These are phyloP conservation scores for Lichtheimia hyalospora DNA, from an alignment of 371 early-diverging fungal species.

Conservation along the genomic window DNA sequence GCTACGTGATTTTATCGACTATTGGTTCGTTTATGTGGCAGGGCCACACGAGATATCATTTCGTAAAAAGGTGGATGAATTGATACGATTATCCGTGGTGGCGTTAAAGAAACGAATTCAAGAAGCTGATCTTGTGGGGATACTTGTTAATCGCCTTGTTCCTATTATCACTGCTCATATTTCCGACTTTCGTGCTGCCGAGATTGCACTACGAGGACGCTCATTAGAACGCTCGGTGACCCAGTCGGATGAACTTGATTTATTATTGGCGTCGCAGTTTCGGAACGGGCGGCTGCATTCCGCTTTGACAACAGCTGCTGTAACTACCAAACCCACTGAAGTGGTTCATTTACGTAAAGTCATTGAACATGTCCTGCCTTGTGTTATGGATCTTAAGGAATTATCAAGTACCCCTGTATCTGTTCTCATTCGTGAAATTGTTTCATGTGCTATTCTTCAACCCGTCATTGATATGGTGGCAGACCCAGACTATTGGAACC, in stretches of 20 bases:
- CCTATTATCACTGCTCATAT: slow-evolving; percentile 73
- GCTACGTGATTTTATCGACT: slow-evolving; percentile 58
- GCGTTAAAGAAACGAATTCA: slow-evolving; percentile 40
- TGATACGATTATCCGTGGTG: slow-evolving; percentile 43
- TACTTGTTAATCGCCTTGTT: slow-evolving; percentile 60
- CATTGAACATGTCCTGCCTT: slow-evolving; percentile 65
- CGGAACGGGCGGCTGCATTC: slow-evolving; percentile 57
- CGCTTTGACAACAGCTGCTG: slow-evolving; percentile 54
- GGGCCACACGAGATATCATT: slow-evolving; percentile 34
- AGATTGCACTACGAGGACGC: slow-evolving; percentile 55
- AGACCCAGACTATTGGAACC: slow-evolving; percentile 88
- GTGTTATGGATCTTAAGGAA: slow-evolving; percentile 58
- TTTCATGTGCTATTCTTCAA: slow-evolving; percentile 68
- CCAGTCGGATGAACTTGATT: slow-evolving; percentile 63
- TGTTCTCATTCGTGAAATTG: slow-evolving; percentile 77
- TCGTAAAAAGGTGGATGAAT: slow-evolving; percentile 41
- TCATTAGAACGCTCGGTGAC: slow-evolving; percentile 53
- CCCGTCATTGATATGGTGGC: slow-evolving; percentile 71
- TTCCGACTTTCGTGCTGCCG: slow-evolving; percentile 65
- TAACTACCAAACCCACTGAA: slow-evolving; percentile 51
- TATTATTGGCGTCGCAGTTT: slow-evolving; percentile 63
- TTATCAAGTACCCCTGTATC: slow-evolving; percentile 55
- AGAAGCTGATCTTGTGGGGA: slow-evolving; percentile 57
- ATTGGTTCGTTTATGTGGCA: slow-evolving; percentile 58
- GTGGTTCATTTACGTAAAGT: slow-evolving; percentile 69